Base-by-base conservation (phyloP, 106 monocot species). In the Posidonia australis region DNA sequence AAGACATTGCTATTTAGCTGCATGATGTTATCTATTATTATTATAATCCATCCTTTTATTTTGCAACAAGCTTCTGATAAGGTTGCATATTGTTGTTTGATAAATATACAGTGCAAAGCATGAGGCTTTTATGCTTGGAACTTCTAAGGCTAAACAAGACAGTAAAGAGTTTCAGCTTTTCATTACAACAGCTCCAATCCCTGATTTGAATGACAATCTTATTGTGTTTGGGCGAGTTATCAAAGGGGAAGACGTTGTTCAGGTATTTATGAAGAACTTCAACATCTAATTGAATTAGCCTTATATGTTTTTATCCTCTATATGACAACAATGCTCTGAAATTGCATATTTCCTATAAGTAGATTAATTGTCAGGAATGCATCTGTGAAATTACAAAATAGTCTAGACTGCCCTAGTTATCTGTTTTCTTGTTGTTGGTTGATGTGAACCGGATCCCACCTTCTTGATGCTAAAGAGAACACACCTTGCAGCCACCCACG, bases 111-210 rank as follows among this genome's bases (percentile, higher is more conserved):
- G 98, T 61, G 81, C 91, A 72, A 99, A 91, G 67, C 98, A 88
- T 46, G 98, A 99, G 67, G 91, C 91, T 16, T 99, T 99, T 67
- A 86, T 99, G 98, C 69, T 99, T 72, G 98, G 98, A 72, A 99
- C 98, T 53, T 75, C 81, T 60, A 86, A 83, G 70, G 52, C 71
- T 24, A 81, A 77, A 56, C 53, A 67, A 18, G 77, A 83, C 51
- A 77, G 44, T 62, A 81, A 81, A 78, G 88, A 78, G 47, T 99
- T 99, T 74, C 88, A 91, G 69, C 66, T 99, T 51, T 88, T 99
- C 68, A 99, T 99, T 27, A 99, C 98, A 22, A 99, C 98, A 41
- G 87, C 91, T 44, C 98, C 91, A 63, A 87, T 99, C 58, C 81
- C 91, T 32, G 83, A 99, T 51, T 70, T 99, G 71, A 91, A 72